Percentiles rank a stretch among this genome's conserved stretches.
Conservation (phyloP, 768 basidiomycete species). For the Lentinula detonsa region DNA sequence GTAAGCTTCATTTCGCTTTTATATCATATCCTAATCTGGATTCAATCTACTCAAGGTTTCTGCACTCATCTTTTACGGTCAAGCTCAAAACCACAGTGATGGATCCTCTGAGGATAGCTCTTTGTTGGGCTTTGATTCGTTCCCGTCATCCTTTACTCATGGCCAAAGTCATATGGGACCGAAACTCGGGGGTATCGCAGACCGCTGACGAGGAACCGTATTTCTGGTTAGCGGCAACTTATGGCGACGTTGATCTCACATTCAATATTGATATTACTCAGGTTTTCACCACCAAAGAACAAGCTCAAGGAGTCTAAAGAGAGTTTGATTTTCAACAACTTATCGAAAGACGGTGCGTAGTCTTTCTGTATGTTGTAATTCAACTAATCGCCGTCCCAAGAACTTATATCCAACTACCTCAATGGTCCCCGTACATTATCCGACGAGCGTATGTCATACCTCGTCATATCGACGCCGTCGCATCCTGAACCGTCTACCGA, state of each 20-base stretch:
- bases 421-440: constrained; percentile 58
- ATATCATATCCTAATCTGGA: neutral
- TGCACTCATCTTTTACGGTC: constrained; percentile 24
- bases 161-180: constrained; percentile 33
- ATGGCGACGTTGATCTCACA: neutral
- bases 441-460: constrained; percentile 41
- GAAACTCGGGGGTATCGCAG: neutral
- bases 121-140: constrained; percentile 55
- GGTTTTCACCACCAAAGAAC: constrained; percentile 37
- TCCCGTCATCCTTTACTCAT: constrained; percentile 53
- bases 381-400: constrained; percentile 6
- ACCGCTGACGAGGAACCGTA: neutral
- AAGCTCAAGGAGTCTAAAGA: constrained; percentile 35
- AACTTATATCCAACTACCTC: constrained; percentile 49
- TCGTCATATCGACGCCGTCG: constrained; percentile 25
- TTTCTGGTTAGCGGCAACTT: neutral
- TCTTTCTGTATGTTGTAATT: neutral
- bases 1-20: constrained; percentile 15
- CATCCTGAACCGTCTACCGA: constrained; percentile 7
- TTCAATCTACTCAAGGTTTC: constrained; percentile 16
- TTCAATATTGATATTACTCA: constrained; percentile 9
- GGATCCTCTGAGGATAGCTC: constrained; percentile 28
- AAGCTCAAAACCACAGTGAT: constrained; percentile 7
- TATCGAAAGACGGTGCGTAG: constrained; percentile 37
- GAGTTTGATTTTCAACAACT: constrained; percentile 30